Base-by-base conservation (phyloP, 257 asterid genomes). In the Plectranthus barbatus region DNA sequence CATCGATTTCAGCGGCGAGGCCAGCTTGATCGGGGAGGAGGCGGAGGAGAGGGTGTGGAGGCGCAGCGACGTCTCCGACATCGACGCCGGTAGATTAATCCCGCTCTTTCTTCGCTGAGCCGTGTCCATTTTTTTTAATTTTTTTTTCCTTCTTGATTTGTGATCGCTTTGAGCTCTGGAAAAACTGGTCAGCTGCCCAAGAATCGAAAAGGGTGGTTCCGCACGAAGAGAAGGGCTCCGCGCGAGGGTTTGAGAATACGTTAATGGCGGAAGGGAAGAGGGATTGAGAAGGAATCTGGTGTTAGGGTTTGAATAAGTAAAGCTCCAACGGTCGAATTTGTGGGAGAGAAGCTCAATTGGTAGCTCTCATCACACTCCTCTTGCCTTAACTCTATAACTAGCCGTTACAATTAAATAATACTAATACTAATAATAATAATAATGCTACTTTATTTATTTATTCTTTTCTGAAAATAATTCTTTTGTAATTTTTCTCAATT, bases 1-100 rank as follows among this genome's bases (percentile, higher is more conserved):
- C 96, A 90, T 92, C 33, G 95, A 80, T 63, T 83, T 83, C 69
- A 84, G 66, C 5, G 97, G 98, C 10, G 98, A 91, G 0, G 88
- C 70, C 17, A 85, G 76, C 62, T 77, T 81, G 17, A 66, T 64
- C 13, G 68, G 64, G 15, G 80, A 47, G 58, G 72, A 47, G 58
- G 72, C 39, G 55, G 86, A 61, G 1, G 95, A 77, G 52, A 76
- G 65, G 29, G 90, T 71, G 7, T 88, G 80, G 23, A 91, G 86
- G 45, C 92, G 90, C 14, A 90, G 71, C 36, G 86, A 75, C 13
- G 94, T 71, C 65, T 72, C 86, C 0, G 95, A 82, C 98, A 91
- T 88, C 11, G 94, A 64, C 8, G 94, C 66, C 24, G 98, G 98
- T 42, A 88, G 83, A 55, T 81, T 88, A 39, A 91, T 81, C 77